Evolutionary conservation across 2,329 filamentous ascomycete species (phyloP).

Genomic region (Diplocarpon mali): DNA sequence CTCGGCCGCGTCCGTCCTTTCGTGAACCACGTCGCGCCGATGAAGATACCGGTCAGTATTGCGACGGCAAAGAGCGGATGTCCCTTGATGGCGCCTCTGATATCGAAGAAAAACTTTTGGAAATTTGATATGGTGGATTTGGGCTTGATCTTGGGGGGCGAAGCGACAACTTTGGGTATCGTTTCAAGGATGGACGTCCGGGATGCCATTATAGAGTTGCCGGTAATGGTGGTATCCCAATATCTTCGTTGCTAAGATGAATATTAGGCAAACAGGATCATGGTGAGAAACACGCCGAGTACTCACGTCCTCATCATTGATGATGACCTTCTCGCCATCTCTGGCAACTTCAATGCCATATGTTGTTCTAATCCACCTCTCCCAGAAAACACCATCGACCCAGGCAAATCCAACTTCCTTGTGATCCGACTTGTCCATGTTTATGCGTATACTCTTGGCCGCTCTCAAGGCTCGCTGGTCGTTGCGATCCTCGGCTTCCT

Average conservation of each 20-base stretch:
- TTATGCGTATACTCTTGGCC: conserved; percentile 85
- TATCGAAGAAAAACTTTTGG: conserved; percentile 60
- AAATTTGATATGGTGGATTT: conserved; percentile 69
- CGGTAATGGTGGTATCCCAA: conserved; percentile 86
- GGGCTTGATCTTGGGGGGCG: conserved; percentile 53
- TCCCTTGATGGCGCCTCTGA: conserved; percentile 45
- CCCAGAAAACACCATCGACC: conserved; percentile 96
- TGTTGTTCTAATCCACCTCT: conserved; percentile 89
- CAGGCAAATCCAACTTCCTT: conserved; percentile 93
- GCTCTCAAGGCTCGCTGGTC: conserved; percentile 77
- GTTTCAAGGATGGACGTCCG: conserved; percentile 37
- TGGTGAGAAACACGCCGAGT: conserved; percentile 1
- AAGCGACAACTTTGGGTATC: conserved; percentile 38
- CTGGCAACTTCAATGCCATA: conserved; percentile 78
- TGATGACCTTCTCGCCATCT: conserved; percentile 83
- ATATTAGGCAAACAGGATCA: conserved; percentile 27
- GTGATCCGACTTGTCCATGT: conserved; percentile 76
- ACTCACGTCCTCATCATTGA: conserved; percentile 94
- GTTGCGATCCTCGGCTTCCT: conserved; percentile 88
- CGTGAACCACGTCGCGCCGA: conserved; percentile 42
- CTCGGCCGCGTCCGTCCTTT: conserved; percentile 42
- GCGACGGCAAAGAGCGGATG: conserved; percentile 49
- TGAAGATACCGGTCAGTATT: conserved; percentile 44
- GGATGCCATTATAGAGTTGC: conserved; percentile 79
- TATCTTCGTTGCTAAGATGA: conserved; percentile 67